A percentile compares a stretch with the other conserved stretches of the same genome.
Evolutionary conservation across 371 early-diverging fungal species (phyloP).

Genomic region (Batkoa obscura): DNA sequence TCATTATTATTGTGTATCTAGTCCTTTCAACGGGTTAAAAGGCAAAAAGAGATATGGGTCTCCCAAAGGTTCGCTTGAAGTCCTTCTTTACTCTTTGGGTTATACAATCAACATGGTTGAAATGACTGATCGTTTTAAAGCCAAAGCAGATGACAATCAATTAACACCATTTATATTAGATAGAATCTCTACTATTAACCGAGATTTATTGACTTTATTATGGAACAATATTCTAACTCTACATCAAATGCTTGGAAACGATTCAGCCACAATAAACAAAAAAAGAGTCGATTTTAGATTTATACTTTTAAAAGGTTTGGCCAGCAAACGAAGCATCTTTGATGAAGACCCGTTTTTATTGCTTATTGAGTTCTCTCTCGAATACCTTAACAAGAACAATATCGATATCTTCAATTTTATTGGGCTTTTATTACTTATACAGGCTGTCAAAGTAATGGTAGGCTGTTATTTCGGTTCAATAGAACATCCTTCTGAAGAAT

Average conservation of each 20-base stretch:
- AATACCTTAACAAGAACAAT: not conserved
- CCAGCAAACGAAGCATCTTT: not conserved
- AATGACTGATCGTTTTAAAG: constrained; percentile 33
- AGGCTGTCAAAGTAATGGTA: too few species aligned
- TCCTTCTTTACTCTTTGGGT: constrained; percentile 39
- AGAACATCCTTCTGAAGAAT: too few species aligned
- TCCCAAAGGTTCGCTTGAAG: constrained; percentile 18
- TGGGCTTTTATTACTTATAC: too few species aligned
- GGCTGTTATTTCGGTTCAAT: too few species aligned
- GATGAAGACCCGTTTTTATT: not conserved
- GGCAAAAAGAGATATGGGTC: not conserved
- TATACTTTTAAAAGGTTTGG: not conserved
- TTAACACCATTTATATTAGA: not conserved
- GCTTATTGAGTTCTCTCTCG: not conserved
- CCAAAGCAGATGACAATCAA: not conserved
- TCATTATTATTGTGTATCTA: not conserved
- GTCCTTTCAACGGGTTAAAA: not conserved
- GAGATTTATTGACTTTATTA: not conserved
- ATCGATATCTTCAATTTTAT: not conserved
- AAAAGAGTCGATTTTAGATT: not conserved
- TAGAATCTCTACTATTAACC: not conserved
- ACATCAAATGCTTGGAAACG: not conserved
- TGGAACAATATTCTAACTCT: constrained; percentile 4
- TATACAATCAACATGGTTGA: constrained; percentile 51
- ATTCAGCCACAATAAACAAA: not conserved